Base-by-base conservation (phyloP, 768 basidiomycete species). In the Naganishia onofrii region DNA sequence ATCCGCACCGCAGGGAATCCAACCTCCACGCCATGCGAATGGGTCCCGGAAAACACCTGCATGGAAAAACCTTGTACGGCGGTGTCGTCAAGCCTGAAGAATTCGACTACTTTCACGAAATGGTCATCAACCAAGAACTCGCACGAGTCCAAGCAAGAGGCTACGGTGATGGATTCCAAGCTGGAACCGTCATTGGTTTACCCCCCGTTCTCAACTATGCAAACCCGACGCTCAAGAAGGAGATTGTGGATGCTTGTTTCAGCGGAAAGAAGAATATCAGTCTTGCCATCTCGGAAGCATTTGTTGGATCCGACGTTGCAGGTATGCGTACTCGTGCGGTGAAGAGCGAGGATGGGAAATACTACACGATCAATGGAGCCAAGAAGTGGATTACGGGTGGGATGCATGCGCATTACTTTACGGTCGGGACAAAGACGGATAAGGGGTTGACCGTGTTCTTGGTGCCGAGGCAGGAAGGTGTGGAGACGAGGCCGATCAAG, bases 21-120 rank as follows among this genome's bases (percentile, higher is more conserved):
- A 88, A 92, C 75, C 67, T 97, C 23, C 90, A 92, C 77, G 90
- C 91, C 17, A 95, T 96, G 92, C 85, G 91, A 26, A 84, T 94
- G 82, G 95, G 95, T 19, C 94, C 94, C 0, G 91, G 90, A 42
- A 90, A 89, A 75, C 92, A 93, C 75, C 82, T 94, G 52, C 85
- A 90, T 78, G 94, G 94, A 1, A 84, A 85, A n/a, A 85, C 82
- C 8, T 83, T 95, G 2, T 87, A 91, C 84, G 85, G 84, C 68
- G 92, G 90, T 3, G 76, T 89, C 29, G 88, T 93, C 23, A 86
- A 86, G 72, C 90, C 90, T 0, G 90, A 92, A 78, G 89, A 93
- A 79, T 94, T 90, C 75, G 90, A 94, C 79, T 91, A 90, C 77
- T 95, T 94, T 85, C 91, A 93, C 66, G 80, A 91, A 86, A 84